A percentile compares a stretch with the other conserved stretches of the same genome.
Conservation (phyloP, 2,329 filamentous ascomycete species). For the Sordariomycetes sp. region DNA sequence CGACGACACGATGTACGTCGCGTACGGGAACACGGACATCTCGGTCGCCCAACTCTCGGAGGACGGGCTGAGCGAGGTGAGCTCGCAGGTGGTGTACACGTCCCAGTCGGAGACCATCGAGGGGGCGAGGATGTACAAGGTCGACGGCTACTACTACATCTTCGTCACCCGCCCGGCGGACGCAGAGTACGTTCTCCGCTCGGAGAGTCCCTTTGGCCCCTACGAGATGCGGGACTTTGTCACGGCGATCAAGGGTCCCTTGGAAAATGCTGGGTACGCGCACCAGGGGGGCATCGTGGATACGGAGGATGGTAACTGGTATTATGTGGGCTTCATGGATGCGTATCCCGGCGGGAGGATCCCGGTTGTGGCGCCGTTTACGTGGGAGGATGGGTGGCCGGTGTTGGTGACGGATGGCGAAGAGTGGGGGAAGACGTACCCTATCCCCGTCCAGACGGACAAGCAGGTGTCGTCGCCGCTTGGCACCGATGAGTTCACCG, state of each 20-base stretch:
- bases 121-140: conserved; percentile 46
- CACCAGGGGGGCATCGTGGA: conserved; percentile 45
- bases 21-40: conserved; percentile 38
- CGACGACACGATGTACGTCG: conserved; percentile 48
- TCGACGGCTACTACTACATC: conserved; percentile 44
- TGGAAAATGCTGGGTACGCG: conserved; percentile 21
- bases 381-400: conserved; percentile 39
- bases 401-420: conserved; percentile 25
- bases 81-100: conserved; percentile 30
- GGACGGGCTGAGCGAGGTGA: conserved; percentile 30
- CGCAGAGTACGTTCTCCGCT: conserved; percentile 1
- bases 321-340: conserved; percentile 44
- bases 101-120: conserved; percentile 24
- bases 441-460: conserved; percentile 17
- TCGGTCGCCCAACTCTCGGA: conserved; percentile 36
- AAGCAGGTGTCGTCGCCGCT: conserved; percentile 8
- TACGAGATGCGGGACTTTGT: conserved; percentile 3
- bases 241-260: not conserved
- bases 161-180: conserved; percentile 15
- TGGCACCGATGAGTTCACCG: conserved; percentile 30
- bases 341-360: conserved; percentile 42
- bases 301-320: conserved; percentile 40
- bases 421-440: conserved; percentile 32
- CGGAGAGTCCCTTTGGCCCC: not conserved
- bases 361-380: conserved; percentile 41